Percentiles rank a stretch among this genome's conserved stretches.
Evolutionary conservation across 441 rosid species (phyloP).

Genomic region (Jatropha multifida): DNA sequence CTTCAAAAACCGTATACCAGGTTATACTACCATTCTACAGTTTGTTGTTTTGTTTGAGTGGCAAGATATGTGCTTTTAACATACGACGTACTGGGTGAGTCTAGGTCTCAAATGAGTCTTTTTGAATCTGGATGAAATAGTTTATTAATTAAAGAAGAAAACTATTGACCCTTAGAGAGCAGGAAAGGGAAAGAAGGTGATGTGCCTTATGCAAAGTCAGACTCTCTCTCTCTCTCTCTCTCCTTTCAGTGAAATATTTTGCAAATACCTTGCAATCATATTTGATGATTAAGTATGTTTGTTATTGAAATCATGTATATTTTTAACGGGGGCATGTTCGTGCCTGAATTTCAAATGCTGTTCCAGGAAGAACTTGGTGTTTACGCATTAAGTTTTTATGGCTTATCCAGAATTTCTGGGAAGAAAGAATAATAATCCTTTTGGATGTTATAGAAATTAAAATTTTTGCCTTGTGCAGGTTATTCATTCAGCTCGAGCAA

Average conservation of each 20-base stretch:
- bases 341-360: neutral
- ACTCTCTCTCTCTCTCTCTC: neutral
- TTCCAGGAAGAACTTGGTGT: neutral
- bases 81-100: neutral
- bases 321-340: neutral
- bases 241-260: neutral
- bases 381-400: neutral
- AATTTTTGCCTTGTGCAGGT: slow-evolving; percentile 45
- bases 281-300: slow-evolving; percentile 1
- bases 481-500: slow-evolving; percentile 88
- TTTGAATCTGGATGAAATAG: neutral
- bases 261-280: neutral
- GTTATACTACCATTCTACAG: slow-evolving; percentile 34
- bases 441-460: too few species aligned
- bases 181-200: neutral
- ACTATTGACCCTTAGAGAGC: neutral
- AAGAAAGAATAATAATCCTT: neutral
- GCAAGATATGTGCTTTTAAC: slow-evolving; percentile 2
- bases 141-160: neutral
- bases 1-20: slow-evolving; percentile 83
- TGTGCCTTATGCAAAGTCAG: too few species aligned
- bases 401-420: neutral
- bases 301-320: neutral
- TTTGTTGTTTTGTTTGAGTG: neutral
- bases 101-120: neutral